A percentile compares a stretch with the other conserved stretches of the same genome.
Conservation (phyloP, 305 asterid species). For the Coffea humblotiana region DNA sequence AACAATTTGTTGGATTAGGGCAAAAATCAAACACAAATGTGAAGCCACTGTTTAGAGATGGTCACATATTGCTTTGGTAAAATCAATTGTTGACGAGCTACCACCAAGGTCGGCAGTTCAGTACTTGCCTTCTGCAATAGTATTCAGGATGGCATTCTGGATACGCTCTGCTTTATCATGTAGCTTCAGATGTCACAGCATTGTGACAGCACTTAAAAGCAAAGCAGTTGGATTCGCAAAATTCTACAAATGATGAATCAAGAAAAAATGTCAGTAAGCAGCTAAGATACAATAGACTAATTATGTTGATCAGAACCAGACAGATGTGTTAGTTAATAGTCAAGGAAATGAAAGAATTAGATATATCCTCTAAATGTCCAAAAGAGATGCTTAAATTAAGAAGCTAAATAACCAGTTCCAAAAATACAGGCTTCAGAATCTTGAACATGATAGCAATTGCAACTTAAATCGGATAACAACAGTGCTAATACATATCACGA, state of each 20-base stretch:
- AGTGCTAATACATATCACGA: background rate
- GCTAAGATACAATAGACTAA: slow-evolving; percentile 1
- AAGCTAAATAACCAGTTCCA: background rate
- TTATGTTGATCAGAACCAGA: background rate
- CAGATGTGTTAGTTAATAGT: background rate
- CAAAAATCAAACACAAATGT: slow-evolving; percentile 38
- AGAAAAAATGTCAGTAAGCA: background rate
- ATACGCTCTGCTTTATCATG: slow-evolving; percentile 83
- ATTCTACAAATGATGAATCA: slow-evolving; percentile 50
- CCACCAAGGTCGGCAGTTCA: slow-evolving; percentile 98
- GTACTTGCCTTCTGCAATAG: slow-evolving; percentile 94
- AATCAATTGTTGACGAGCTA: slow-evolving; percentile 70
- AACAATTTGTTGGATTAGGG: slow-evolving; percentile 29
- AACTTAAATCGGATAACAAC: background rate
- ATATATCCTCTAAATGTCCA: background rate
- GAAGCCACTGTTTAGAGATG: slow-evolving; percentile 44
- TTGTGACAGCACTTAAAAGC: slow-evolving; percentile 84
- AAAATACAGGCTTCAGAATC: background rate
- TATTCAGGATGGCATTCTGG: slow-evolving; percentile 78
- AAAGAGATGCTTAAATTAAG: background rate
- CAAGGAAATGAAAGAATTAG: background rate
- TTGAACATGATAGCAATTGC: background rate
- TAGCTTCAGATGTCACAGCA: slow-evolving; percentile 82
- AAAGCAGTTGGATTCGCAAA: slow-evolving; percentile 97
- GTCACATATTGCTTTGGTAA: slow-evolving; percentile 89